These are phyloP conservation scores for Boletus pseudopeckii DNA, from an alignment of 768 basidiomycete species.

Conservation along the genomic window DNA sequence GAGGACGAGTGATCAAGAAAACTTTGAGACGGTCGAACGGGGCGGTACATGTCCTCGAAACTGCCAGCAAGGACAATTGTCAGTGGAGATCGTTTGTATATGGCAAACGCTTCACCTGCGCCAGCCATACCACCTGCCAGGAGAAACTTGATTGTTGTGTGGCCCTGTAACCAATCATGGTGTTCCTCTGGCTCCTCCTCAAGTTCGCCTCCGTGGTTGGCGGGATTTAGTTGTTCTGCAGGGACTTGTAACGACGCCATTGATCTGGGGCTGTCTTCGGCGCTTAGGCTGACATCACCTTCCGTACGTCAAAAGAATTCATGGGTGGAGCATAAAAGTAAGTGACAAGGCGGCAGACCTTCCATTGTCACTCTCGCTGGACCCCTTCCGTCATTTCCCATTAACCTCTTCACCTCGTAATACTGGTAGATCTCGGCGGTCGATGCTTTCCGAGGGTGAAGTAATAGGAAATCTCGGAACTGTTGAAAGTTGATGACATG, in stretches of 20 bases:
- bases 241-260: slow-evolving; percentile 14
- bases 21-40: slow-evolving; percentile 97
- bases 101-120: slow-evolving; percentile 56
- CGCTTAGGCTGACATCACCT: slow-evolving; percentile 79
- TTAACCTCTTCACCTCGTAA: slow-evolving; percentile 65
- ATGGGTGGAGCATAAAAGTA: slow-evolving; percentile 15
- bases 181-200: slow-evolving; percentile 61
- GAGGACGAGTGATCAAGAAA: slow-evolving; percentile 88
- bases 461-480: slow-evolving; percentile 86
- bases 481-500: slow-evolving; percentile 75
- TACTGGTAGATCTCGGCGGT: slow-evolving; percentile 83
- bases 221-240: slow-evolving; percentile 12
- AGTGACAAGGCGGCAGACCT: slow-evolving; percentile 46
- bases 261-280: slow-evolving; percentile 63
- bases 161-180: slow-evolving; percentile 59
- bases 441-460: slow-evolving; percentile 78
- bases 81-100: background rate
- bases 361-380: slow-evolving; percentile 85
- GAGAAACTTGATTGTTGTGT: slow-evolving; percentile 82
- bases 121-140: slow-evolving; percentile 94
- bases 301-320: slow-evolving; percentile 24
- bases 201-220: slow-evolving; percentile 38
- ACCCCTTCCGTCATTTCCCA: slow-evolving; percentile 75
- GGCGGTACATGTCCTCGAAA: slow-evolving; percentile 93
- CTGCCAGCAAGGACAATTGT: slow-evolving; percentile 39